Evolutionary conservation across 2,329 filamentous ascomycete species (phyloP).

Genomic region (Trichophyton verrucosum): DNA sequence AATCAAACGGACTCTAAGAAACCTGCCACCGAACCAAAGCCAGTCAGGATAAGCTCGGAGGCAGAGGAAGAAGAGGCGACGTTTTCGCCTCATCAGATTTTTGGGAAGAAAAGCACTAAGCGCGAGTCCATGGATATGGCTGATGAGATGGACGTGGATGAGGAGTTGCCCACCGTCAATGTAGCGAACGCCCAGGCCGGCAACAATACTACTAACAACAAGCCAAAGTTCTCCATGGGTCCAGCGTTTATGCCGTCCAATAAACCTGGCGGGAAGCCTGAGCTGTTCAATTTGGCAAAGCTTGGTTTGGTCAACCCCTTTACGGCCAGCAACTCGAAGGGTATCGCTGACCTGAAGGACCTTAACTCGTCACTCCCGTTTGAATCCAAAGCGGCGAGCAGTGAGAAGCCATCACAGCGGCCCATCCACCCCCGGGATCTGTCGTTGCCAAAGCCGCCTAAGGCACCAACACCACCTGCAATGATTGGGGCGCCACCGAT

Average conservation of each 20-base stretch:
- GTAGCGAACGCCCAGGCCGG: background rate
- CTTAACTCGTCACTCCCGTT: constrained; percentile 46
- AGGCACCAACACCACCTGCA: constrained; percentile 33
- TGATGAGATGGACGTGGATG: constrained; percentile 39
- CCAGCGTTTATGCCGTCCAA: constrained; percentile 1
- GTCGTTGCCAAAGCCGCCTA: constrained; percentile 41
- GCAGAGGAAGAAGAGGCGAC: constrained; percentile 28
- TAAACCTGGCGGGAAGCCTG: constrained; percentile 4
- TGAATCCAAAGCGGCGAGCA: constrained; percentile 41
- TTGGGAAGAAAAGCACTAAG: background rate
- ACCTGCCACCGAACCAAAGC: constrained; percentile 21
- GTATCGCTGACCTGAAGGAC: constrained; percentile 43
- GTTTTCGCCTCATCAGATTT: constrained; percentile 15
- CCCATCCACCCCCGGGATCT: constrained; percentile 29
- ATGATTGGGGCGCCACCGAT: constrained; percentile 2
- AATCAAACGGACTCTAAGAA: constrained; percentile 27
- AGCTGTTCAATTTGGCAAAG: constrained; percentile 37
- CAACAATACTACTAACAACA: background rate
- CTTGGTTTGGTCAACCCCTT: constrained; percentile 41
- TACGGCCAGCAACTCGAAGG: constrained; percentile 32
- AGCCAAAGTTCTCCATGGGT: background rate
- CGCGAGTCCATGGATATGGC: constrained; percentile 12
- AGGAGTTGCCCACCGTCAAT: constrained; percentile 19
- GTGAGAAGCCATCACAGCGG: constrained; percentile 20
- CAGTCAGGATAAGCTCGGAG: constrained; percentile 28